A percentile compares a stretch with the other conserved stretches of the same genome.
These are phyloP conservation scores for Colletotrichum magnum DNA, from an alignment of 2,329 filamentous ascomycete genomes.

Conservation along the genomic window DNA sequence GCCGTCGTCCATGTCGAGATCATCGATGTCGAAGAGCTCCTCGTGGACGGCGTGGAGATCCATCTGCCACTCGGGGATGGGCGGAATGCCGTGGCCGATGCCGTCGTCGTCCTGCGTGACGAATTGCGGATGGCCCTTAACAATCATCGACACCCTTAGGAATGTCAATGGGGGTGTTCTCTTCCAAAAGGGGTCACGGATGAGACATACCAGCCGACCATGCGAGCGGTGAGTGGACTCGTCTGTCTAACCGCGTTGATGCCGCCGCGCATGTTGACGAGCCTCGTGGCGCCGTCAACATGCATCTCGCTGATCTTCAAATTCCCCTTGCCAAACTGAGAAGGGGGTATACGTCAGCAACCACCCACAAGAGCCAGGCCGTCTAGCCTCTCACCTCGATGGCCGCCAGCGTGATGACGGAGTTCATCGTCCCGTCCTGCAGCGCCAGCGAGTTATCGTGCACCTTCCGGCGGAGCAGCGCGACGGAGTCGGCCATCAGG, in stretches of 20 bases:
- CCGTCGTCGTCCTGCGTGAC: slow-evolving; percentile 64
- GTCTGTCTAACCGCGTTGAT: slow-evolving; percentile 62
- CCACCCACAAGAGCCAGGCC: background rate
- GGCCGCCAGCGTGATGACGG: slow-evolving; percentile 69
- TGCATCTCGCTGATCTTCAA: slow-evolving; percentile 60
- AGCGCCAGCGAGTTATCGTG: slow-evolving; percentile 60
- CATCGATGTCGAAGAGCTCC: slow-evolving; percentile 36
- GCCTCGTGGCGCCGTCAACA: slow-evolving; percentile 62
- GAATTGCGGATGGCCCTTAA: slow-evolving; percentile 68
- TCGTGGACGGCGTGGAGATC: slow-evolving; percentile 40
- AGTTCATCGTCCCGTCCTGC: slow-evolving; percentile 69
- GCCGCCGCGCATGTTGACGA: slow-evolving; percentile 65
- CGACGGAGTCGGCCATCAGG: slow-evolving; percentile 70
- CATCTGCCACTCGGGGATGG: slow-evolving; percentile 64
- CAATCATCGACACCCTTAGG: slow-evolving; percentile 69
- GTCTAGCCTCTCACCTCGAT: slow-evolving; percentile 63
- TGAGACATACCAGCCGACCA: slow-evolving; percentile 65
- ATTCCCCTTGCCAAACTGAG: slow-evolving; percentile 68
- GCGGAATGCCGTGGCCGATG: slow-evolving; percentile 62
- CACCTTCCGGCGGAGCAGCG: slow-evolving; percentile 65
- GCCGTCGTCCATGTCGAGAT: slow-evolving; percentile 50
- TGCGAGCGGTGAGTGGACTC: slow-evolving; percentile 68
- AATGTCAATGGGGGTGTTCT: background rate
- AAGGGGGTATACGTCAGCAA: background rate
- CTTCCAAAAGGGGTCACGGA: background rate